Evolutionary conservation across 2,329 filamentous ascomycete species (phyloP), one percentile per base, ranked within the genome.

Genomic region (Nothophaeocryptopus gaeumannii): DNA sequence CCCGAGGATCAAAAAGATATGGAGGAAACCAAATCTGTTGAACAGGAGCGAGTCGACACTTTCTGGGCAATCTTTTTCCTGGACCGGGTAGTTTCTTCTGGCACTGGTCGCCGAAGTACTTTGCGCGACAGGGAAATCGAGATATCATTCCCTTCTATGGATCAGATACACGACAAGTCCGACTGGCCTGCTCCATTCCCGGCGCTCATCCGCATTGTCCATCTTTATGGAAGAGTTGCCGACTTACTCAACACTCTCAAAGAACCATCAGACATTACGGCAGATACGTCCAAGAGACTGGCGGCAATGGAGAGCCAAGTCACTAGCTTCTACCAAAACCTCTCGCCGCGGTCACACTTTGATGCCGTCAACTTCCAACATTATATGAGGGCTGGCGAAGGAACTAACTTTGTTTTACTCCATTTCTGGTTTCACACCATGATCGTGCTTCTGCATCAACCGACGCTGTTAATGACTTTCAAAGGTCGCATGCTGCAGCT

Each of bases 61-160:
- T 90, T 95, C 58, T 96, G 89, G 89, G 85, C 88, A 3, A 86
- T 95, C 9, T 95, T 95, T 67, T 85, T 95, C 57, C 78, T 95
- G 1, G 89, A 96, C 62, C 80, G 89, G 14, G 85, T 92, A 54
- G 92, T 95, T 20, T 95, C 89, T 0, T 92, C 88, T 0, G 89
- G 89, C 0, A 93, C 89, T 0, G 90, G 90, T 8, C 79, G 89
- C 12, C 86, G 89, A 0, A 89, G 92, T 9, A 95, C 89, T 0
- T 77, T 95, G 29, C 83, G 86, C 41, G 88, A 95, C 63, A 85
- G 88, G 53, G 89, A 95, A 58, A 91, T 92, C 57, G 90, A 95
- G 66, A 77, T 95, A 5, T 80, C 81, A 1, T 86, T 95, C 39
- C 80, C 80, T 2, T 73, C 76, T 5, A 67, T 81, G 39, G 74